These are phyloP conservation scores for Pascua sp. DNA, from an alignment of 1,284 basidiomycete genomes.

Conservation along the genomic window DNA sequence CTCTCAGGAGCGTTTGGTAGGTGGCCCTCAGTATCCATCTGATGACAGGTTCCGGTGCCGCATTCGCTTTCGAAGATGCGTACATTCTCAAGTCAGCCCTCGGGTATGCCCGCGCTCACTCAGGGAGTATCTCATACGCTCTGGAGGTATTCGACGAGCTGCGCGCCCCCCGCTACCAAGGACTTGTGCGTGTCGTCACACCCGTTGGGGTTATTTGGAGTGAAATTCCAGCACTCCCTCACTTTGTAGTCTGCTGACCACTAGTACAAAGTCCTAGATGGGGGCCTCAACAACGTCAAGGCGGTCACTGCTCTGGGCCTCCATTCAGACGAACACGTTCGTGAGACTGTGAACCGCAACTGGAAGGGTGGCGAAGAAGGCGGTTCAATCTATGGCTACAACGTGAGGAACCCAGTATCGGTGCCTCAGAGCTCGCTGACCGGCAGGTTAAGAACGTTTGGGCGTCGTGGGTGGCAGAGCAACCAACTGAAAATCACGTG, in stretches of 20 bases:
- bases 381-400: conserved; percentile 27
- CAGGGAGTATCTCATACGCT: conserved; percentile 6
- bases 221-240: conserved; percentile 1
- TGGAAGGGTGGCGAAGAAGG: conserved; percentile 10
- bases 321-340: conserved; percentile 18
- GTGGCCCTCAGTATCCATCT: not conserved
- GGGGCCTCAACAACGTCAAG: conserved; percentile 12
- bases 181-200: conserved; percentile 18
- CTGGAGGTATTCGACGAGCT: conserved; percentile 25
- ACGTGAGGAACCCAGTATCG: conserved; percentile 13
- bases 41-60: conserved; percentile 22
- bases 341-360: conserved; percentile 18
- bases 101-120: conserved; percentile 4
- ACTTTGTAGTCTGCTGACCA: no score
- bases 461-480: conserved; percentile 1
- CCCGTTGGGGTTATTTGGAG: no score
- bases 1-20: conserved; percentile 24
- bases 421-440: not conserved
- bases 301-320: conserved; percentile 9
- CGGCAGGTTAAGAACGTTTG: conserved; percentile 20
- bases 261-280: conserved; percentile 8
- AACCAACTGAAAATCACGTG: no score
- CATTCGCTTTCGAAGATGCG: conserved; percentile 34
- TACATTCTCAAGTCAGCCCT: conserved; percentile 21
- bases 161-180: conserved; percentile 26